A percentile compares a stretch with the other conserved stretches of the same genome.
Conservation (phyloP, 148 eudicot species). For the Hydrangea macrophylla region DNA sequence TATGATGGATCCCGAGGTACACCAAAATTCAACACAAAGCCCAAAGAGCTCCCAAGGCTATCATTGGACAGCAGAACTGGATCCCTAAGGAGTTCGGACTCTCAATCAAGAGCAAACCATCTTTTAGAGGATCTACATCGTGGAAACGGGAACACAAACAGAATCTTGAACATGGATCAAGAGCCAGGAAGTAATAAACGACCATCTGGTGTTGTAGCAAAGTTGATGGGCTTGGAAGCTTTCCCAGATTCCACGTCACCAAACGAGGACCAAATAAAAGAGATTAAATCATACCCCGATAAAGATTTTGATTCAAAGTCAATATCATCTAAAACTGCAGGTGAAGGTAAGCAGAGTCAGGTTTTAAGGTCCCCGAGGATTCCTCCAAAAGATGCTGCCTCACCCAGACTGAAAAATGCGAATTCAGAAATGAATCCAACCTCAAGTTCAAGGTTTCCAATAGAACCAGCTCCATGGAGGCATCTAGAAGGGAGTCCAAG, state of each 20-base stretch:
- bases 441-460: conserved; percentile 27
- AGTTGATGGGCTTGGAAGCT: conserved; percentile 79
- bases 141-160: conserved; percentile 22
- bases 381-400: conserved; percentile 26
- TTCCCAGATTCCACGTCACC: conserved; percentile 37
- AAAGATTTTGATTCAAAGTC: conserved; percentile 31
- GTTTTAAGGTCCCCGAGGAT: conserved; percentile 37
- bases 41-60: conserved; percentile 67
- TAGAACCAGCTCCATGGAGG: conserved; percentile 47
- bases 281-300: conserved; percentile 19
- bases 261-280: conserved; percentile 22
- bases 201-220: conserved; percentile 63
- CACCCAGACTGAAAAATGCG: conserved; percentile 21
- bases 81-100: conserved; percentile 26
- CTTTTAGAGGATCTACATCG: conserved; percentile 23
- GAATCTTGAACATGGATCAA: conserved; percentile 14
- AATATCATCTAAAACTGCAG: conserved; percentile 35
- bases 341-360: conserved; percentile 31
- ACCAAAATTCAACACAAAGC: conserved; percentile 33
- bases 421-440: conserved; percentile 24
- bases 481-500: conserved; percentile 29
- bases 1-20: conserved; percentile 50
- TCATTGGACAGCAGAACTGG: conserved; percentile 72
- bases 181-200: conserved; percentile 57
- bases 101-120: conserved; percentile 28